Evolutionary conservation across 129 eudicot species (phyloP).

Genomic region (Gnaphalium uliginosum): DNA sequence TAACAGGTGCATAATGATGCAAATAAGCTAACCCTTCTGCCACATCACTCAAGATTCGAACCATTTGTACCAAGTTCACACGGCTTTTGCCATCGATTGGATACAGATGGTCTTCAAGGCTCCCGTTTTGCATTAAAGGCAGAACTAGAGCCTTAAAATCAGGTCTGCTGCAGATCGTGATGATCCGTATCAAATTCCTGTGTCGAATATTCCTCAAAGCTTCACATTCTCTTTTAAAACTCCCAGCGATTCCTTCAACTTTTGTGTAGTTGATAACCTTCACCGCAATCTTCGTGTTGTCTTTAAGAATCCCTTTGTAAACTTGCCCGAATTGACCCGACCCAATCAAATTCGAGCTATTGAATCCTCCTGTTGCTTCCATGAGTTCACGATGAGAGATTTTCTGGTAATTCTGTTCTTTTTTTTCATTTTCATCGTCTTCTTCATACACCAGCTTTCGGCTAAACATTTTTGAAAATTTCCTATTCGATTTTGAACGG

Average conservation of each 20-base stretch:
- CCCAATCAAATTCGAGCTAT: slow-evolving; percentile 55
- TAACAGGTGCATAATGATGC: slow-evolving; percentile 76
- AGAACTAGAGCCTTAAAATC: slow-evolving; percentile 88
- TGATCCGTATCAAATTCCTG: slow-evolving; percentile 72
- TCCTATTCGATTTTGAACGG: slow-evolving; percentile 38
- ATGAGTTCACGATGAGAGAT: slow-evolving; percentile 62
- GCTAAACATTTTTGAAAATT: slow-evolving; percentile 34
- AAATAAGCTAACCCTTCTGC: slow-evolving; percentile 85
- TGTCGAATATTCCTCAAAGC: slow-evolving; percentile 69
- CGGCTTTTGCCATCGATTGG: slow-evolving; percentile 41
- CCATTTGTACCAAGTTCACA: slow-evolving; percentile 59
- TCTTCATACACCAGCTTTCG: slow-evolving; percentile 22
- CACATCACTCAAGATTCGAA: slow-evolving; percentile 71
- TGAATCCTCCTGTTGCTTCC: slow-evolving; percentile 75
- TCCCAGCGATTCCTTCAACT: slow-evolving; percentile 32
- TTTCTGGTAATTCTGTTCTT: slow-evolving; percentile 50
- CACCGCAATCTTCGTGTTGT: slow-evolving; percentile 71
- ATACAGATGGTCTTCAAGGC: slow-evolving; percentile 76
- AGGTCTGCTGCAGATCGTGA: slow-evolving; percentile 67
- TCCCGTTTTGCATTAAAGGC: slow-evolving; percentile 81
- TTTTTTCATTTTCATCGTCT: slow-evolving; percentile 39
- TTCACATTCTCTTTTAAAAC: slow-evolving; percentile 81
- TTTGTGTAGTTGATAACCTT: slow-evolving; percentile 50
- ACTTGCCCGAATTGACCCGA: slow-evolving; percentile 76
- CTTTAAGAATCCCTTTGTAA: slow-evolving; percentile 68